phyloP scores from a whole-genome alignment of 352 stramenopile genomes.

The Phytophthora gonapodyides region DNA sequence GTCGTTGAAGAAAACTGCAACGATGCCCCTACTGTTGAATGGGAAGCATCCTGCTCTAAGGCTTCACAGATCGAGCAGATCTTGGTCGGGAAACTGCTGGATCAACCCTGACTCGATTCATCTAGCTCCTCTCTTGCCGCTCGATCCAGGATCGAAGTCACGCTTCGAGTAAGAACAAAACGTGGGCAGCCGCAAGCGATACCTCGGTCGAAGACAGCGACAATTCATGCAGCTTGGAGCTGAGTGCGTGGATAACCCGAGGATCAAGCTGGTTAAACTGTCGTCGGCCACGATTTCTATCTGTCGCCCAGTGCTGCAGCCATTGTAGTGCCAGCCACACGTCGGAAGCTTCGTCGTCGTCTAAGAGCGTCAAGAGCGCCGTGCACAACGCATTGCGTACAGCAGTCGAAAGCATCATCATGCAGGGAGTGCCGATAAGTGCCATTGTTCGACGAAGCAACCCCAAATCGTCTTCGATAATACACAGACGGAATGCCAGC shows the following conservation, averaged over 20 bases:
- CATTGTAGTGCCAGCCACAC: constrained; percentile 56
- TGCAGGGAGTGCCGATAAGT: constrained; percentile 35
- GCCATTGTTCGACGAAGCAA: constrained; percentile 48
- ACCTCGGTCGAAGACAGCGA: constrained; percentile 31
- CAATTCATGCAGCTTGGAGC: constrained; percentile 37
- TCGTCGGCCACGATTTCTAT: constrained; percentile 6
- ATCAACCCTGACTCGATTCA: no score
- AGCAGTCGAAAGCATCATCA: constrained; percentile 38
- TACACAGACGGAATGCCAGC: constrained; percentile 55
- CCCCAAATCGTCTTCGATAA: constrained; percentile 55
- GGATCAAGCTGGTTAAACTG: constrained; percentile 43
- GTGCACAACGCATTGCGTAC: constrained; percentile 55
- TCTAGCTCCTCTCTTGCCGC: no score
- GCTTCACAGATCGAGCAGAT: no score
- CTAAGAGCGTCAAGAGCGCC: constrained; percentile 55
- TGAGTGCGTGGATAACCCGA: constrained; percentile 41
- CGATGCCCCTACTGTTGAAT: no score
- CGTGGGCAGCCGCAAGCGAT: constrained; percentile 43
- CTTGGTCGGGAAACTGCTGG: no score
- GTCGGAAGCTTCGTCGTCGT: constrained; percentile 25
- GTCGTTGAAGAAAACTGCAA: no score
- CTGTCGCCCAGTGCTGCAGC: constrained; percentile 39
- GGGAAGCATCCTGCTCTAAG: no score
- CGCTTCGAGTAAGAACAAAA: constrained; percentile 43
- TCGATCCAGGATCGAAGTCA: constrained; percentile 6